Evolutionary conservation across 441 rosid genomes (phyloP), one percentile per base, ranked within the genome.

Genomic region (Croton setiger): DNA sequence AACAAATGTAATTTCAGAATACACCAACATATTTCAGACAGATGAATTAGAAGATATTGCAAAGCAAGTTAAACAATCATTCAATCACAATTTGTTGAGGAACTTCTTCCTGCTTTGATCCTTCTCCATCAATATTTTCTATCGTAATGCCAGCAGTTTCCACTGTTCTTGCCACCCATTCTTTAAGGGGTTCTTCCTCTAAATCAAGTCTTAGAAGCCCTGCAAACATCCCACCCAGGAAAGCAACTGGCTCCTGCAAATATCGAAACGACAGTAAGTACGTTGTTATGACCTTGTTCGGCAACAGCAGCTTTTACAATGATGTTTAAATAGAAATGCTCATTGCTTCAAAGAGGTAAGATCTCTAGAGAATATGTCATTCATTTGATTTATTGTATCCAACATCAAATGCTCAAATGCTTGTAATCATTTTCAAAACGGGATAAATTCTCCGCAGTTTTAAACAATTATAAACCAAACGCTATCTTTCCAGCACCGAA

Each of bases 191-290:
- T 47, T 91, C 98, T 71, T 93, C 98, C 43, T 88, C 83, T 52
- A 93, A 78, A 86, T 93, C 93, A 7, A 91, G 96, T 84, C 93
- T 87, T 56, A 91, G 66, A 58, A 93, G 74, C 64, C 98, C 97
- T 2, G 97, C 97, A 82, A 93, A 90, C 78, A 93, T 71, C 61
- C 98, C 97, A 17, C 94, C 97, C 78, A 86, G 7, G 72, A 93
- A 93, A 52, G 97, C 96, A 65, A 90, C 86, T 13, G 98, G 98
- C 82, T 92, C 98, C 98, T 92, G 65, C 20, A 62, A 12, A 41
- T 3, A 60, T 47, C 47, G 9, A 15, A 55, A 51, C 20, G 6
- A 52, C 20, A 13, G 52, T 7, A 63, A 52, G n/a, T n/a, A n/a
- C n/a, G n/a, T n/a, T n/a, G n/a, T n/a, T n/a, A n/a, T n/a, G n/a